Evolutionary conservation across 768 basidiomycete genomes (phyloP).

Genomic region (Lanmaoa pseudosensibilis): DNA sequence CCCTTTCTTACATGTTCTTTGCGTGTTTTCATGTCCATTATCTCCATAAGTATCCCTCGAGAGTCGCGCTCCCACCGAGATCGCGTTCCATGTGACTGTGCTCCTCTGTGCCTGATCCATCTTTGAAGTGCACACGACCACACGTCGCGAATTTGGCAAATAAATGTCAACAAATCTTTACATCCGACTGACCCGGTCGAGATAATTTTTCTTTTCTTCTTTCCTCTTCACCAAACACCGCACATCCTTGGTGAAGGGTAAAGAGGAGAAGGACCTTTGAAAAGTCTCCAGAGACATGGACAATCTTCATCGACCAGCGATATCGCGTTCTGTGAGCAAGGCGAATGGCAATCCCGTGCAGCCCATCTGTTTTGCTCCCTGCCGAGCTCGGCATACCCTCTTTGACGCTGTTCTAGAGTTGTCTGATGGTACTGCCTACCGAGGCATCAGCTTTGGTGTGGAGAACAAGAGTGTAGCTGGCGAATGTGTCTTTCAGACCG

Average conservation of each 20-base stretch:
- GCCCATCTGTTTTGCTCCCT: conserved; percentile 36
- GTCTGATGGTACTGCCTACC: conserved; percentile 81
- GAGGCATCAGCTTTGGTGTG: conserved; percentile 93
- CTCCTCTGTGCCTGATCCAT: not conserved
- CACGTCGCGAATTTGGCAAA: conserved; percentile 15
- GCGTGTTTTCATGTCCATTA: not conserved
- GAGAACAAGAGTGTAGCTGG: conserved; percentile 88
- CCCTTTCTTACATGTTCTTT: not conserved
- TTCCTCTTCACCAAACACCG: conserved; percentile 51
- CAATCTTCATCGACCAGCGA: conserved; percentile 39
- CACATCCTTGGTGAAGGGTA: conserved; percentile 43
- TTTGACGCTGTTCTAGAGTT: conserved; percentile 82
- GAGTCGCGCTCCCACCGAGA: not conserved
- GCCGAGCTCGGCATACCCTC: conserved; percentile 20
- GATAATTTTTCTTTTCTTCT: conserved; percentile 36
- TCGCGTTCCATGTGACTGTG: not conserved
- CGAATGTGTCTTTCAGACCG: conserved; percentile 99
- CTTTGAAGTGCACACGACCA: not conserved
- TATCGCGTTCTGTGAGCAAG: conserved; percentile 46
- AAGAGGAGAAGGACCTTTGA: conserved; percentile 40
- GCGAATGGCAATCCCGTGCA: conserved; percentile 35
- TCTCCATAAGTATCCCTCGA: not conserved
- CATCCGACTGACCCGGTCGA: not conserved
- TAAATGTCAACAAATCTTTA: conserved; percentile 23
- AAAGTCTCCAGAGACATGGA: conserved; percentile 16